Evolutionary conservation across 176 grass and related monocot genomes (phyloP).

Genomic region (Cenchrus fungigraminus): DNA sequence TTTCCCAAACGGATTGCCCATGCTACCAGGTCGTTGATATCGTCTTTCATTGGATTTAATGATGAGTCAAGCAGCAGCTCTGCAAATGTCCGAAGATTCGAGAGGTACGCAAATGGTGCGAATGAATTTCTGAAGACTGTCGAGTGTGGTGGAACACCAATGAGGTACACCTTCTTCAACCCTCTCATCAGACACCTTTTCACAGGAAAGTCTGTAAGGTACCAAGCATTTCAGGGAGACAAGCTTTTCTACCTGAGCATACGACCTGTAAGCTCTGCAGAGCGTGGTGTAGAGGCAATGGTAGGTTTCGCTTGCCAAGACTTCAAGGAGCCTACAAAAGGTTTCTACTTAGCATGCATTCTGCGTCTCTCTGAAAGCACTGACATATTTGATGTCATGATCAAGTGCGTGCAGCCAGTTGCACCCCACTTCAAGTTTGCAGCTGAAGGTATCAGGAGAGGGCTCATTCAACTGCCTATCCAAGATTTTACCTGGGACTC

Average conservation of each 20-base stretch:
- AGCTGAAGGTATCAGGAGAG: neutral
- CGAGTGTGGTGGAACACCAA: neutral
- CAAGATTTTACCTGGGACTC: slow-evolving; percentile 32
- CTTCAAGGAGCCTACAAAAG: slow-evolving; percentile 1
- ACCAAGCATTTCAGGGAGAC: neutral
- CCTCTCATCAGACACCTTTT: slow-evolving; percentile 34
- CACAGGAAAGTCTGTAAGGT: slow-evolving; percentile 10
- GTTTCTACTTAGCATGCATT: slow-evolving; percentile 10
- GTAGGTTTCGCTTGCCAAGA: neutral
- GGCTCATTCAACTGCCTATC: slow-evolving; percentile 6
- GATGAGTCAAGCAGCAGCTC: neutral
- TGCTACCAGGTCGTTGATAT: neutral
- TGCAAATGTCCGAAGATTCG: neutral
- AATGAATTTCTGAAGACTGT: slow-evolving; percentile 21
- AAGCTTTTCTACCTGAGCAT: neutral
- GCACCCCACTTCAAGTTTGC: slow-evolving; percentile 8
- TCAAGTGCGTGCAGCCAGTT: neutral
- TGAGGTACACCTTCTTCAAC: slow-evolving; percentile 9
- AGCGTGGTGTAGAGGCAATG: slow-evolving; percentile 28
- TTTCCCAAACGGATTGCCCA: slow-evolving; percentile 10
- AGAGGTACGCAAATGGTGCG: slow-evolving; percentile 18
- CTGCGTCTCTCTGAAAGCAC: slow-evolving; percentile 30
- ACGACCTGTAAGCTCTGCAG: neutral
- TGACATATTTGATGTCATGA: slow-evolving; percentile 21
- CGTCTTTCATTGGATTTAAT: neutral